Conservation (phyloP, 2,329 filamentous ascomycete species). For the Arthrobotrys musiformis region DNA sequence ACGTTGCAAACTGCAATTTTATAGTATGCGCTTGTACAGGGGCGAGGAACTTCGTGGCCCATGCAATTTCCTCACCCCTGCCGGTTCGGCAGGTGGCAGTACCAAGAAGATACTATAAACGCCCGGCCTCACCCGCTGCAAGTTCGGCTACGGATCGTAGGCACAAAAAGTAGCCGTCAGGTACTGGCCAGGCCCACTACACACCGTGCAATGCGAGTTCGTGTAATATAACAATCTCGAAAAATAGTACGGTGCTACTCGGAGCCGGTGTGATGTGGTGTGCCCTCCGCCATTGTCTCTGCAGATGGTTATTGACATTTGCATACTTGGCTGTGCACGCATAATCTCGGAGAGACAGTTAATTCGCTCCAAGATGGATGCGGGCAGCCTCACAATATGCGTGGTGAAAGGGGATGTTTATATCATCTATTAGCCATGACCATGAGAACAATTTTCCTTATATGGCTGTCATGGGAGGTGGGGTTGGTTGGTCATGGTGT, state of each 20-base stretch:
- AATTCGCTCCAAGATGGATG: constrained; percentile 5
- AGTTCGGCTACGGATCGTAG: constrained; percentile 22
- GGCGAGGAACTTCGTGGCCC: constrained; percentile 15
- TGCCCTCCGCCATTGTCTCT: background rate
- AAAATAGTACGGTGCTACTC: constrained; percentile 36
- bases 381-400: constrained; percentile 7
- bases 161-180: constrained; percentile 46
- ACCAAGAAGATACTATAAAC: constrained; percentile 49
- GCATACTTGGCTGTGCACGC: constrained; percentile 29
- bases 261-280: constrained; percentile 19
- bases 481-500: background rate
- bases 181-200: constrained; percentile 21
- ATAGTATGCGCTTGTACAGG: constrained; percentile 40
- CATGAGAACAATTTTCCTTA: background rate
- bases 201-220: constrained; percentile 2
- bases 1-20: constrained; percentile 34
- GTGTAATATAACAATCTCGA: constrained; percentile 53
- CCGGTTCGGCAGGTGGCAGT: constrained; percentile 29
- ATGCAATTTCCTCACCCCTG: constrained; percentile 45
- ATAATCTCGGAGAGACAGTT: constrained; percentile 39
- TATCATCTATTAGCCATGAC: too few species aligned
- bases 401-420: constrained; percentile 17
- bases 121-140: constrained; percentile 32
- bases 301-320: constrained; percentile 8
- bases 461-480: constrained; percentile 5